Conservation (phyloP, 2,329 filamentous ascomycete genomes). For the Cercospora sp. region DNA sequence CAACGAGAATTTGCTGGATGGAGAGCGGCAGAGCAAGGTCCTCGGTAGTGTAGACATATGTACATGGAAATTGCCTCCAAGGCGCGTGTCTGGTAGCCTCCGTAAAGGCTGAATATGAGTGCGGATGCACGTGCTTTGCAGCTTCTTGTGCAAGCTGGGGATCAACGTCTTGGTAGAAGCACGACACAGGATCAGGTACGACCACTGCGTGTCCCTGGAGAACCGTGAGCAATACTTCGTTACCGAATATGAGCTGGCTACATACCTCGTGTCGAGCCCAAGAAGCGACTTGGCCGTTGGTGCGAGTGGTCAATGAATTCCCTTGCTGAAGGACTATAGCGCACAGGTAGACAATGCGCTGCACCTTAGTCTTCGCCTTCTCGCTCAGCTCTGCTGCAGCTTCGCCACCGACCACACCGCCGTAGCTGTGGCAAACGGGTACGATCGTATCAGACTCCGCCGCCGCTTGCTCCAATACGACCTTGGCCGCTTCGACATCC, state of each 20-base stretch:
- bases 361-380: conserved; percentile 18
- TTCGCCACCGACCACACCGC: conserved; percentile 26
- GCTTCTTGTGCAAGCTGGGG: conserved; percentile 22
- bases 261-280: conserved; percentile 17
- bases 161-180: conserved; percentile 26
- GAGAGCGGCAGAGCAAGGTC: conserved; percentile 19
- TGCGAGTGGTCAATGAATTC: neutral
- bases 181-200: conserved; percentile 18
- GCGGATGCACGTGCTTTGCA: conserved; percentile 10
- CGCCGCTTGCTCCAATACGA: conserved; percentile 23
- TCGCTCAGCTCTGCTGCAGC: conserved; percentile 22
- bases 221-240: neutral
- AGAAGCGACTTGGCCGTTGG: conserved; percentile 12
- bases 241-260: neutral
- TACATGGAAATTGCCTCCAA: conserved; percentile 22
- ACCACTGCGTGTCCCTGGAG: conserved; percentile 6
- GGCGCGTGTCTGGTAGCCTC: conserved; percentile 17
- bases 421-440: conserved; percentile 27
- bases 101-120: conserved; percentile 16
- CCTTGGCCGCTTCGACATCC: conserved; percentile 23
- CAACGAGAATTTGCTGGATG: conserved; percentile 9
- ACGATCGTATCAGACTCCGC: conserved; percentile 20
- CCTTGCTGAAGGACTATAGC: conserved; percentile 23
- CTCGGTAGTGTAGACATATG: conserved; percentile 23
- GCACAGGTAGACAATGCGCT: conserved; percentile 22